A percentile compares a stretch with the other conserved stretches of the same genome.
These are phyloP conservation scores for Eucalyptus caleyi DNA, from an alignment of 345 rosid genomes.

Conservation along the genomic window DNA sequence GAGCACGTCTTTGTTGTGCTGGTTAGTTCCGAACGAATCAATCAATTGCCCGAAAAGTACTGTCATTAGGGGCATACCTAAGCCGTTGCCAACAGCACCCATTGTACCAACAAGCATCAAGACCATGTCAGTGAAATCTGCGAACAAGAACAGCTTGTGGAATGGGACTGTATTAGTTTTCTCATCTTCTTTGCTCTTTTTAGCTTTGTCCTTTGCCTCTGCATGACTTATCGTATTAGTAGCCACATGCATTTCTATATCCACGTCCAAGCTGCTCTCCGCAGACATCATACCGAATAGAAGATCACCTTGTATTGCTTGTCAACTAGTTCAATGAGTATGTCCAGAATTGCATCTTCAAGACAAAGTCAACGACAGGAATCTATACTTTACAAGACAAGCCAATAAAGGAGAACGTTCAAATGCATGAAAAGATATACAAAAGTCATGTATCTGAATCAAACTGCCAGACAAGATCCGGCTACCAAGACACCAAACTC, in stretches of 20 bases:
- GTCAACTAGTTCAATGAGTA: neutral
- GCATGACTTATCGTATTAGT: neutral
- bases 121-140: conserved; percentile 43
- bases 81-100: conserved; percentile 67
- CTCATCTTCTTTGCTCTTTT: conserved; percentile 29
- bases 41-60: conserved; percentile 54
- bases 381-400: neutral
- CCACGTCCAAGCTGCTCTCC: neutral
- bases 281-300: neutral
- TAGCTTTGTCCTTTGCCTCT: conserved; percentile 1
- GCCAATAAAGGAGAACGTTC: neutral
- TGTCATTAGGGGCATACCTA: conserved; percentile 64
- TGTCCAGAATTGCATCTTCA: neutral
- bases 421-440: neutral
- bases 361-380: neutral
- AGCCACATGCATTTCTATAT: neutral
- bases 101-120: conserved; percentile 64
- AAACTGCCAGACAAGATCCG: neutral
- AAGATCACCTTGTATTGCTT: neutral
- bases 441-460: neutral
- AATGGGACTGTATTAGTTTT: conserved; percentile 47
- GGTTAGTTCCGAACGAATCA: conserved; percentile 66
- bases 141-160: conserved; percentile 62
- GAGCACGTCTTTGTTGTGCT: conserved; percentile 7
- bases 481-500: neutral